Percentiles rank a stretch among this genome's conserved stretches.
Conservation (phyloP, 148 eudicot genomes). For the Talinum fruticosum region DNA sequence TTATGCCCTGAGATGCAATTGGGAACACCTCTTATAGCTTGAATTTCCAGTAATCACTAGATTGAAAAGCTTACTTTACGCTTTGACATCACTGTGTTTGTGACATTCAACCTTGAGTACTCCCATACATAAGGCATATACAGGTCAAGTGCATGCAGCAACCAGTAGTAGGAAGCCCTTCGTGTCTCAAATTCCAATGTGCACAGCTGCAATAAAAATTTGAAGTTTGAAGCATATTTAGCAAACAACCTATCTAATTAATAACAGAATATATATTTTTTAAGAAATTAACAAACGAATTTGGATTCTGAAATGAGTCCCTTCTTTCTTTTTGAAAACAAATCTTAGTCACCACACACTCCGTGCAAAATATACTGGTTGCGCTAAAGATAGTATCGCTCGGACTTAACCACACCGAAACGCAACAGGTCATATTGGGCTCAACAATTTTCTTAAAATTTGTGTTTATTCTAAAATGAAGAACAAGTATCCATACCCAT, state of each 20-base stretch:
- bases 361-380: too few relatives aligned
- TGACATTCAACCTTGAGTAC: constrained; percentile 86
- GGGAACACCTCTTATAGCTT: neutral
- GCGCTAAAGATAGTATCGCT: too few relatives aligned
- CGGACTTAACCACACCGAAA: too few relatives aligned
- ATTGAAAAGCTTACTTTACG: constrained; percentile 63
- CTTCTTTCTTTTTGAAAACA: too few relatives aligned
- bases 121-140: constrained; percentile 97
- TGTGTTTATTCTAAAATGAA: too few relatives aligned
- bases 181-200: constrained; percentile 97
- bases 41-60: neutral
- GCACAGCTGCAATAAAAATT: constrained; percentile 56
- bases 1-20: neutral
- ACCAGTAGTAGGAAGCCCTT: constrained; percentile 96
- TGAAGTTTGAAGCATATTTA: neutral
- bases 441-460: too few relatives aligned
- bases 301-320: neutral
- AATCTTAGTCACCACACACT: neutral
- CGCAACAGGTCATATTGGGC: too few relatives aligned
- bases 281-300: neutral
- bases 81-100: constrained; percentile 95
- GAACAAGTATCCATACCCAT: too few relatives aligned
- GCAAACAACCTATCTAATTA: neutral
- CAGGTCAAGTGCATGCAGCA: constrained; percentile 73
- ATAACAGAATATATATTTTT: neutral